Percentiles rank a stretch among this genome's conserved stretches.
Conservation (phyloP, 2,329 filamentous ascomycete genomes). For the Nothopassalora personata region DNA sequence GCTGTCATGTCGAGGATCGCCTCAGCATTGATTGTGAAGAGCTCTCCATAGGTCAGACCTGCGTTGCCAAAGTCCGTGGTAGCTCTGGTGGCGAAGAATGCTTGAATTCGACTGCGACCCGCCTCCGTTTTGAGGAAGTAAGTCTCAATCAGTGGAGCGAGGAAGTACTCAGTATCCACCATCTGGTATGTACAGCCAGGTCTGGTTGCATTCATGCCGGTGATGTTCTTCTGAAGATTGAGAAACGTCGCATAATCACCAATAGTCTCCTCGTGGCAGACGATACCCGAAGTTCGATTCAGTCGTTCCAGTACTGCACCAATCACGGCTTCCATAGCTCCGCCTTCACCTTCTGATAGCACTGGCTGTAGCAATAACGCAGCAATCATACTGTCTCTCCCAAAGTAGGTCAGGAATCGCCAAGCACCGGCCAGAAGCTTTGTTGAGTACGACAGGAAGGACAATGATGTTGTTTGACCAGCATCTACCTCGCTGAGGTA, state of each 20-base stretch:
- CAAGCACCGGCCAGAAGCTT: slow-evolving; percentile 61
- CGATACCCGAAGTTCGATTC: slow-evolving; percentile 54
- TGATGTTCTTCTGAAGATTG: slow-evolving; percentile 50
- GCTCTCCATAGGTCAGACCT: slow-evolving; percentile 49
- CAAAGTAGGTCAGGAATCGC: slow-evolving; percentile 64
- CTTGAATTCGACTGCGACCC: slow-evolving; percentile 36
- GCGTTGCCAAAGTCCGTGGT: slow-evolving; percentile 48
- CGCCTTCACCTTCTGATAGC: slow-evolving; percentile 50
- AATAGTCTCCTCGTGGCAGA: slow-evolving; percentile 61
- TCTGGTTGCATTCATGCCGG: slow-evolving; percentile 41
- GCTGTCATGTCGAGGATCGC: slow-evolving; percentile 54
- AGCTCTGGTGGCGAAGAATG: slow-evolving; percentile 42
- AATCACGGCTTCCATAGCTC: slow-evolving; percentile 58
- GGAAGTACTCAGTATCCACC: slow-evolving; percentile 59
- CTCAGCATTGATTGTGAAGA: slow-evolving; percentile 50
- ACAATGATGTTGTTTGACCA: slow-evolving; percentile 49
- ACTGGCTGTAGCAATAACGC: slow-evolving; percentile 54
- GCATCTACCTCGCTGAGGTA: slow-evolving; percentile 43
- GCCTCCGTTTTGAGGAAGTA: slow-evolving; percentile 51
- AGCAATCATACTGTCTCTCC: slow-evolving; percentile 59
- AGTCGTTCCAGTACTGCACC: slow-evolving; percentile 57
- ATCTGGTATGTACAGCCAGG: slow-evolving; percentile 41
- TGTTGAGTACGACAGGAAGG: slow-evolving; percentile 59
- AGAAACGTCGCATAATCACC: slow-evolving; percentile 60
- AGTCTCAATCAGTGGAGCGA: slow-evolving; percentile 53